Evolutionary conservation across 2,329 filamentous ascomycete species (phyloP), one percentile per base, ranked within the genome.

Genomic region (Nemania sp.): DNA sequence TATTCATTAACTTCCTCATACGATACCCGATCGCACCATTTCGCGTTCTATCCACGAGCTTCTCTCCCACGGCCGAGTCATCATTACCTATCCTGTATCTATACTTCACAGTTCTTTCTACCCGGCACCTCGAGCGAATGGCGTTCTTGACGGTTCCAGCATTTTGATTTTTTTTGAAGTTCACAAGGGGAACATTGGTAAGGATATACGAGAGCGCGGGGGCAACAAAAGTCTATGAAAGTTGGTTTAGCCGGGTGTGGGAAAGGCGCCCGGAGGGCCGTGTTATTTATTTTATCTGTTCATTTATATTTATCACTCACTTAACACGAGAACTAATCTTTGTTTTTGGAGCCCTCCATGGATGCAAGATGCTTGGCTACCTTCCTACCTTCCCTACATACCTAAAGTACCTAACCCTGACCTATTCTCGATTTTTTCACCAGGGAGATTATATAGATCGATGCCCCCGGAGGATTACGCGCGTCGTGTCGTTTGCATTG

Each of bases 191-290:
- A n/a, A 49, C 15, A 54, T 45, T 10, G 11, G 32, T 35, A 50
- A 57, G 40, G 34, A 51, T 58, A 62, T 32, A 56, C 51, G 54
- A 46, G 39, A 47, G 50, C 63, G 20, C 20, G 52, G 62, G 49
- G 62, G 49, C 40, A 54, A 47, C 48, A 59, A 51, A 62, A 54
- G 50, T n/a, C n/a, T 32, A 43, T 21, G 20, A 42, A 34, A 53
- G 43, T 54, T 32, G 39, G 48, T 50, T 35, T n/a, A n/a, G 12
- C n/a, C 15, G 32, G 53, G 50, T 54, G 58, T 60, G 50, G 50
- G 32, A 60, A 29, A 48, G 62, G 62, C 53, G 62, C 57, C 48
- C 43, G 15, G n/a, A n/a, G n/a, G 56, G 37, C 37, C 42, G 32
- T 54, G 11, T 39, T 39, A 29, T 29, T 29, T 29, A 29, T 29